These are phyloP conservation scores for Diaporthe longicolla DNA, from an alignment of 2,329 filamentous ascomycete species.

Conservation along the genomic window DNA sequence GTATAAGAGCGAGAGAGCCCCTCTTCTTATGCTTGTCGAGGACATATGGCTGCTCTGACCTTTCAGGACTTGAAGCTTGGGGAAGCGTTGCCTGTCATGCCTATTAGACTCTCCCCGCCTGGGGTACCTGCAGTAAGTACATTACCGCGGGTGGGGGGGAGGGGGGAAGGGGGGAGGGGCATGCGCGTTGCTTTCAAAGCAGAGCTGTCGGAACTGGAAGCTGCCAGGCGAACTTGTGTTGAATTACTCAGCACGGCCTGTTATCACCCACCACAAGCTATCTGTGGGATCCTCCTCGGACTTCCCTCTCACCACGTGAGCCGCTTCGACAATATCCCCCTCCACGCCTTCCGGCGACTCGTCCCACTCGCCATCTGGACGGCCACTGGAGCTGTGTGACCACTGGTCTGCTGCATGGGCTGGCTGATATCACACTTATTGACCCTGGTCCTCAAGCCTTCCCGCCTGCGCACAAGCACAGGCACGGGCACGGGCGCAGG, in stretches of 20 bases:
- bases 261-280: neutral
- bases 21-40: conserved; percentile 13
- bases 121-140: neutral
- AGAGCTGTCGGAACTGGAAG: neutral
- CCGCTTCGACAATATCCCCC: neutral
- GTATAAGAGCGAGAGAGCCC: neutral
- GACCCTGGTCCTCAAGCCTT: neutral
- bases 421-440: neutral
- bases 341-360: neutral
- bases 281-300: neutral
- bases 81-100: neutral
- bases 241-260: conserved; percentile 3
- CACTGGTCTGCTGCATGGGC: neutral
- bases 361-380: neutral
- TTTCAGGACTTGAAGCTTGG: neutral
- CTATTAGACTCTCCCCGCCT: neutral
- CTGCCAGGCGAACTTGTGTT: neutral
- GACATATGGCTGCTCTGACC: conserved; percentile 7
- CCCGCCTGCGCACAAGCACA: neutral
- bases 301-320: neutral
- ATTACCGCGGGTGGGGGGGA: neutral
- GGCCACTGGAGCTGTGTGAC: neutral
- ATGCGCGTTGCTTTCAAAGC: conserved; percentile 15
- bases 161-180: too few species aligned
- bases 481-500: neutral